Base-by-base conservation (phyloP, 257 asterid genomes). In the Lycium barbarum region DNA sequence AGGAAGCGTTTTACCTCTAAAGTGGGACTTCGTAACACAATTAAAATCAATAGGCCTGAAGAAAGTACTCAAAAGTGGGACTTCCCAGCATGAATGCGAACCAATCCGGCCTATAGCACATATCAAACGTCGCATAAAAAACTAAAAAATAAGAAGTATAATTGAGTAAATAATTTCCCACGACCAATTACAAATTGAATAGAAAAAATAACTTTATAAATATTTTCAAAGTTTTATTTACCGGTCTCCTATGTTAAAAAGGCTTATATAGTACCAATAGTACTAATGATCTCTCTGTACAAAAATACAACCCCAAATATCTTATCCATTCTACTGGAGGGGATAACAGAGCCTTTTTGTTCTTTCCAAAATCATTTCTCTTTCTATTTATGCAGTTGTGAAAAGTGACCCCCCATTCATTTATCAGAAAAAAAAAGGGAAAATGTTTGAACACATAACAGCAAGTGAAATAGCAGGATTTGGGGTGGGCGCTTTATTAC, bases 401-500 rank as follows among this genome's bases (percentile, higher is more conserved):
- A 53, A 15, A 3, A 53, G 58, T 35, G 17, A 36, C 4, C 0
- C 0, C 33, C 33, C 33, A 26, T 47, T 45, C 5, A 12, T 20
- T 11, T 0, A 47, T 22, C 58, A 80, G 4, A n/a, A 53, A 45
- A 26, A 18, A 79, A 7, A 36, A 36, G 66, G 71, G 9, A 38
- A 59, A 54, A 92, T 95, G 99, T 92, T 96, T 33, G 99, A 93
- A 79, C 93, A 95, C 93, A 91, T 95, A 22, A 96, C 98, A 62
- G 92, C 94, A 72, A 95, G 88, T 67, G 99, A 96, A 87, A 84
- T 95, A 40, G 99, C 98, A 10, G 99, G 99, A 12, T 95, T 95
- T 82, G 90, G 93, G 6, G 99, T 96, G 0, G 99, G 99, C 12
- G 90, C 93, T 85, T 87, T 97, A 17, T 91, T 97, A 76, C 91